A percentile compares a stretch with the other conserved stretches of the same genome.
Conservation (phyloP, 345 rosid genomes). For the Eutrema heterophyllum region DNA sequence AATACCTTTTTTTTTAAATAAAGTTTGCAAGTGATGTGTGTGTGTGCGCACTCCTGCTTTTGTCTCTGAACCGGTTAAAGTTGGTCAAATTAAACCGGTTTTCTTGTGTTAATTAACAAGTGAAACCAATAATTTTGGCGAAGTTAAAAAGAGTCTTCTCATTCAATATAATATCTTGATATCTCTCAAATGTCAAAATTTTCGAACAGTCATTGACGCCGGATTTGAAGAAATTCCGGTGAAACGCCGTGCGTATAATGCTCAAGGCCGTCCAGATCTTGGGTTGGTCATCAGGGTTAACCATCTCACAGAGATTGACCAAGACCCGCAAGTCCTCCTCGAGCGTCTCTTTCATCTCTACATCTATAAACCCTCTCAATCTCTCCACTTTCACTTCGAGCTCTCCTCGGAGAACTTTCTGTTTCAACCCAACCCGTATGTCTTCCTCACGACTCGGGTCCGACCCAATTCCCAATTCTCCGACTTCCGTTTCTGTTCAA, state of each 20-base stretch:
- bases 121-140: background rate
- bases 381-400: constrained; percentile 12
- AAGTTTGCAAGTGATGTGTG: background rate
- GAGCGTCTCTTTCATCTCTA: constrained; percentile 24
- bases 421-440: constrained; percentile 34
- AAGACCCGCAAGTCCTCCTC: constrained; percentile 36
- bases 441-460: constrained; percentile 43
- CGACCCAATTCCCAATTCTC: constrained; percentile 40
- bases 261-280: constrained; percentile 67
- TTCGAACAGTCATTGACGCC: background rate
- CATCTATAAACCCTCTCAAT: constrained; percentile 32
- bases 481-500: constrained; percentile 39
- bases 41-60: background rate
- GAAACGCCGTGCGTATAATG: constrained; percentile 34
- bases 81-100: background rate
- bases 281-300: constrained; percentile 49
- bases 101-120: background rate
- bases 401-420: constrained; percentile 27
- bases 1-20: background rate
- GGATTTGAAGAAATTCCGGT: constrained; percentile 5
- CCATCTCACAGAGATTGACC: constrained; percentile 47
- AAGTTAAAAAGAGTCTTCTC: background rate
- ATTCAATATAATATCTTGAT: background rate
- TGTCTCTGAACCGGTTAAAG: background rate
- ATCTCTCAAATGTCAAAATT: constrained; percentile 12